Conservation (phyloP, 129 eudicot genomes). For the Helianthus annuus region HanXRQr2.0-SUNRISE NC_035438.2:83817385-83817884, state of each 20-base stretch:
- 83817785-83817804: slow-evolving; percentile 25
- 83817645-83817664: slow-evolving; percentile 89
- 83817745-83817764: slow-evolving; percentile 42
- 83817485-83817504: slow-evolving; percentile 3
- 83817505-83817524: slow-evolving; percentile 14
- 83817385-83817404: not conserved
- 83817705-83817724: slow-evolving; percentile 18
- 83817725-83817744: slow-evolving; percentile 38
- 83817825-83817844: slow-evolving; percentile 12
- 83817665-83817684: slow-evolving; percentile 51
- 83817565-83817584: not conserved
- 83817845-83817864: not conserved
- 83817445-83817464: not conserved
- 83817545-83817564: not conserved
- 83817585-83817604: slow-evolving; percentile 6
- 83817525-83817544: slow-evolving; percentile 36
- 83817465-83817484: slow-evolving; percentile 1
- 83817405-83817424: not conserved
- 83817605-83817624: slow-evolving; percentile 92
- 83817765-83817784: slow-evolving; percentile 40
- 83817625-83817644: slow-evolving; percentile 81
- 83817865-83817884: too few species aligned
- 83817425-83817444: not conserved
- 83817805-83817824: slow-evolving; percentile 29
- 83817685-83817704: slow-evolving; percentile 13